These are phyloP conservation scores for Megacollybia marginata DNA, from an alignment of 768 basidiomycete genomes.

Conservation along the genomic window DNA sequence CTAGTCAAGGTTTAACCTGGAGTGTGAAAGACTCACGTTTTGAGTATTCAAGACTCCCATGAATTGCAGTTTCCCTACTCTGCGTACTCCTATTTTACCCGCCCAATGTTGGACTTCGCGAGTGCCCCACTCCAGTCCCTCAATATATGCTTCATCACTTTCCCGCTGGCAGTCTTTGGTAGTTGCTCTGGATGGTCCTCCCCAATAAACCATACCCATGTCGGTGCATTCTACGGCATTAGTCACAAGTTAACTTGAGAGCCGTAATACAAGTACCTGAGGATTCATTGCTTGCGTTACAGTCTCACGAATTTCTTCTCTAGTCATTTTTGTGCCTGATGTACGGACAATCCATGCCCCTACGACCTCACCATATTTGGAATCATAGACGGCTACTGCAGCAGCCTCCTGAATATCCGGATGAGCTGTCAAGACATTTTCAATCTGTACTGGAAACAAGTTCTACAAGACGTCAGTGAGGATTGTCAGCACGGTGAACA, in stretches of 20 bases:
- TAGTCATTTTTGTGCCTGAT: slow-evolving; percentile 29
- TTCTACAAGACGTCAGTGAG: slow-evolving; percentile 38
- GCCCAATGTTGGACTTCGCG: slow-evolving; percentile 37
- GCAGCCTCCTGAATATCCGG: slow-evolving; percentile 63
- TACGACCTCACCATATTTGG: slow-evolving; percentile 68
- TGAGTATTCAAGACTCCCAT: too few species aligned
- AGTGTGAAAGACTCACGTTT: too few species aligned
- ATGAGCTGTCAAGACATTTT: slow-evolving; percentile 58
- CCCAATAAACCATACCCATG: slow-evolving; percentile 79
- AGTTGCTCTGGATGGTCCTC: slow-evolving; percentile 57
- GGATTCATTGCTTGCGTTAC: slow-evolving; percentile 68
- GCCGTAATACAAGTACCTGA: slow-evolving; percentile 39
- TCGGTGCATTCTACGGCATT: slow-evolving; percentile 58
- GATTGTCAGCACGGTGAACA: slow-evolving; percentile 1
- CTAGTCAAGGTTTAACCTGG: too few species aligned
- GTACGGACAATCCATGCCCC: slow-evolving; percentile 71
- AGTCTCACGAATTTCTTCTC: slow-evolving; percentile 43
- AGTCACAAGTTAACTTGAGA: slow-evolving; percentile 3
- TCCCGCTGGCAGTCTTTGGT: slow-evolving; percentile 84
- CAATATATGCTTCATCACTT: slow-evolving; percentile 77
- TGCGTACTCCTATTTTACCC: not conserved
- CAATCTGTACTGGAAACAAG: slow-evolving; percentile 79
- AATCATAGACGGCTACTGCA: slow-evolving; percentile 64
- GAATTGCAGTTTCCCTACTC: too few species aligned
- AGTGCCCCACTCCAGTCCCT: slow-evolving; percentile 60